Percentiles rank a stretch among this genome's conserved stretches.
These are phyloP conservation scores for Neotropicomus parvogracilis DNA, from an alignment of 1,284 basidiomycete genomes.

Conservation along the genomic window DNA sequence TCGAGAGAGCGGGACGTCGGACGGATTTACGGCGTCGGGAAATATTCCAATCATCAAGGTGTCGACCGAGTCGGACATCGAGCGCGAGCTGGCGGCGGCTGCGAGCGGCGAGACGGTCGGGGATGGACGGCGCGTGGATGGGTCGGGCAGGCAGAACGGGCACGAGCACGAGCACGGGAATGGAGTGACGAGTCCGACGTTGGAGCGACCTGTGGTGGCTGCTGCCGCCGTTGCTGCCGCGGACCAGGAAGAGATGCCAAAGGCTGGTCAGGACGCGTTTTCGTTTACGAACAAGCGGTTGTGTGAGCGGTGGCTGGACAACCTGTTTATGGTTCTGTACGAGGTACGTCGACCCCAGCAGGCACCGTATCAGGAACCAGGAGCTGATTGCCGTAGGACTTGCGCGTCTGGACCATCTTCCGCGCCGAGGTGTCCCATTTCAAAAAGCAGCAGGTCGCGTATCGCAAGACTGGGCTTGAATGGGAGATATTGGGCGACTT, in stretches of 20 bases:
- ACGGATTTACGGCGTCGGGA: constrained; percentile 26
- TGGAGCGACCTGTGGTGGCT: constrained; percentile 65
- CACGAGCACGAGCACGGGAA: constrained; percentile 1
- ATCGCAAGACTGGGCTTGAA: constrained; percentile 93
- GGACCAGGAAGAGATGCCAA: constrained; percentile 36
- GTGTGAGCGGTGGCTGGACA: constrained; percentile 98
- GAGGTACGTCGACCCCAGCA: constrained; percentile 52
- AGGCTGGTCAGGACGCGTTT: constrained; percentile 57
- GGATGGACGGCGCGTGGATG: neutral
- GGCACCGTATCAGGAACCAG: too few species aligned
- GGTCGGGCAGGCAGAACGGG: neutral
- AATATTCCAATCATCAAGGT: constrained; percentile 86
- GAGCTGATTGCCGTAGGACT: constrained; percentile 52
- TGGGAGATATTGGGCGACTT: constrained; percentile 99
- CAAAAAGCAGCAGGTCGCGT: constrained; percentile 95
- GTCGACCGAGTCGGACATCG: constrained; percentile 46
- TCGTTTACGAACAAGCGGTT: constrained; percentile 96
- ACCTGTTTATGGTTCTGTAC: constrained; percentile 97
- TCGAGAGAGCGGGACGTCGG: constrained; percentile 21
- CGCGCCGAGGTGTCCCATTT: constrained; percentile 98
- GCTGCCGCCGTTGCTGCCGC: constrained; percentile 39
- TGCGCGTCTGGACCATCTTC: constrained; percentile 99
- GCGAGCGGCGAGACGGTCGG: constrained; percentile 32
- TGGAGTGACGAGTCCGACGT: constrained; percentile 26
- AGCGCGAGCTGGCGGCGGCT: constrained; percentile 35